Percentiles rank a stretch among this genome's conserved stretches.
These are phyloP conservation scores for Chlorella ohadii DNA, from an alignment of 139 green algal species.

Conservation along the genomic window DNA sequence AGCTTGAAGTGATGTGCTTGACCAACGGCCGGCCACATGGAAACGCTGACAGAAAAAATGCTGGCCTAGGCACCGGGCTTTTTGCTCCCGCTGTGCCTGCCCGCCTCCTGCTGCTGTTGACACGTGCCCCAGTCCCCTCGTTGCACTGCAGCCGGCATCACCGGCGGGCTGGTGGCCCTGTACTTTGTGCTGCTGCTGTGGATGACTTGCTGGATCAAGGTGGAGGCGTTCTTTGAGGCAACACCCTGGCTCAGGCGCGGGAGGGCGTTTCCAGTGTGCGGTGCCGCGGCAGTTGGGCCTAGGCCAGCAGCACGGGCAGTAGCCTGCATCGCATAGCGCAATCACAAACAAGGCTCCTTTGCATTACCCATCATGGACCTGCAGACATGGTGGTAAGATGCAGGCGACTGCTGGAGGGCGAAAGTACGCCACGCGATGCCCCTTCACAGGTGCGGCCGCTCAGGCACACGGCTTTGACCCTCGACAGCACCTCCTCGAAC, in stretches of 20 bases:
- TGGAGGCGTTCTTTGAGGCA: conserved; percentile 39
- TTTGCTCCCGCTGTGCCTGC: too few relatives aligned
- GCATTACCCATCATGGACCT: neutral
- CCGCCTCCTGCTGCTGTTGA: neutral
- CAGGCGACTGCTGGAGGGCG: neutral
- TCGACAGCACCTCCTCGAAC: neutral
- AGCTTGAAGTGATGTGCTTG: neutral
- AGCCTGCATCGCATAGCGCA: too few relatives aligned
- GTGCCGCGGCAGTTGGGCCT: too few relatives aligned
- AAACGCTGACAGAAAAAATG: too few relatives aligned
- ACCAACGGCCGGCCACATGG: too few relatives aligned
- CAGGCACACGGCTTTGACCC: too few relatives aligned
- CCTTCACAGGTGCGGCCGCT: conserved; percentile 48
- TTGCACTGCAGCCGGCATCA: conserved; percentile 4
- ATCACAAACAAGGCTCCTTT: too few relatives aligned
- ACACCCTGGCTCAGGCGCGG: conserved; percentile 39
- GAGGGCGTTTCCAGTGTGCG: too few relatives aligned
- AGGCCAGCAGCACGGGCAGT: too few relatives aligned
- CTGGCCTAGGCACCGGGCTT: too few relatives aligned
- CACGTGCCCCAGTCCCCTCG: neutral
- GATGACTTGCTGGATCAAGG: conserved; percentile 19
- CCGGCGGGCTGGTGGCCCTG: neutral
- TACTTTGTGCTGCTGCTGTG: conserved; percentile 23
- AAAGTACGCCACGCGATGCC: conserved; percentile 39
- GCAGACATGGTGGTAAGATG: conserved; percentile 2